These are phyloP conservation scores for Colletotrichum musicola DNA, from an alignment of 2,329 filamentous ascomycete genomes.

Conservation along the genomic window DNA sequence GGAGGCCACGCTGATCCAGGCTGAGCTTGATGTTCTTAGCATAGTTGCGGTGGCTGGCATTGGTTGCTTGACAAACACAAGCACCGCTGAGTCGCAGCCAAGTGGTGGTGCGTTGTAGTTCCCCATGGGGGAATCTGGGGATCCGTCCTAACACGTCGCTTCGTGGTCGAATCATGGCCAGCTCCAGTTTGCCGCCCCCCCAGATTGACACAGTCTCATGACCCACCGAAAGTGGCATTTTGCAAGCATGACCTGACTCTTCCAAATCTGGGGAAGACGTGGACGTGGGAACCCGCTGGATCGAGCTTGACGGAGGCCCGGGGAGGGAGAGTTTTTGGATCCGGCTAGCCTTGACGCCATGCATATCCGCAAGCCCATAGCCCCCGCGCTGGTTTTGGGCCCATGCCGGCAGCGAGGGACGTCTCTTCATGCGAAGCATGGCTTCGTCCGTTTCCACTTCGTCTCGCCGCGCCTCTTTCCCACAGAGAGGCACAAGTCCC, in stretches of 20 bases:
- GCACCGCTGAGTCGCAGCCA: neutral
- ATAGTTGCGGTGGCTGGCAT: neutral
- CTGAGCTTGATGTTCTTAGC: neutral
- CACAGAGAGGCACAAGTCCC: neutral
- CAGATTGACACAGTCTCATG: constrained; percentile 8
- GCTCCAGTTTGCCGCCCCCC: neutral
- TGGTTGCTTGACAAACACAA: constrained; percentile 10
- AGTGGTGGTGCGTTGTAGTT: neutral
- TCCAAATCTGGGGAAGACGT: constrained; percentile 13
- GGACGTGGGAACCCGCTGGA: constrained; percentile 10
- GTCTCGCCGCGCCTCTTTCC: neutral
- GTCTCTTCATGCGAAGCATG: neutral
- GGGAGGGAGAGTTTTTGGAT: neutral
- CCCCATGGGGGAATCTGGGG: constrained; percentile 9
- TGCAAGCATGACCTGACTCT: constrained; percentile 7
- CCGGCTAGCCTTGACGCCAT: neutral
- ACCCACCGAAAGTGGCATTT: constrained; percentile 16
- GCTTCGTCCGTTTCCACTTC: neutral
- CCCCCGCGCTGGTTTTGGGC: neutral
- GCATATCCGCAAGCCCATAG: neutral
- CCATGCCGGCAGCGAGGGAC: constrained; percentile 4
- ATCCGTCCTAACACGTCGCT: neutral
- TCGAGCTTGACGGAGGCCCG: constrained; percentile 3
- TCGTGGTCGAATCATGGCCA: constrained; percentile 14
- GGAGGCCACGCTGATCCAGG: neutral